A percentile compares a stretch with the other conserved stretches of the same genome.
Evolutionary conservation across 768 basidiomycete genomes (phyloP).

Genomic region (Hypholoma fasciculare): DNA sequence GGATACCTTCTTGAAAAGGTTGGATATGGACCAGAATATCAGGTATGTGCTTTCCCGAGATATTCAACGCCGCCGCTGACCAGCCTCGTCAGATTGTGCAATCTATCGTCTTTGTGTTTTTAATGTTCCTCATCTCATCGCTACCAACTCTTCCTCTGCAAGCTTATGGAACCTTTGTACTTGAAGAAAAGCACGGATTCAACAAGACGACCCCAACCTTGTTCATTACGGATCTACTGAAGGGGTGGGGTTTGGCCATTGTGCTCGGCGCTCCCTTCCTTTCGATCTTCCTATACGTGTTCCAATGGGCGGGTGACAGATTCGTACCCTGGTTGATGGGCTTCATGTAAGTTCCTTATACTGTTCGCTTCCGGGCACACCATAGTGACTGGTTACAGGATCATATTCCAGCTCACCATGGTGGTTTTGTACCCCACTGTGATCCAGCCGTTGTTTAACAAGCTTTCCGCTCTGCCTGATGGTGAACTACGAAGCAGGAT

Average conservation of each 20-base stretch:
- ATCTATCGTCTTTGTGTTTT: slow-evolving; percentile 74
- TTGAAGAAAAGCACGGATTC: slow-evolving; percentile 96
- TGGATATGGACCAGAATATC: slow-evolving; percentile 72
- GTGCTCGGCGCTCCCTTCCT: slow-evolving; percentile 84
- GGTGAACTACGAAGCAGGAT: slow-evolving; percentile 80
- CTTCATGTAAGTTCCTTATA: slow-evolving; percentile 69
- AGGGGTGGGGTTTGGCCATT: slow-evolving; percentile 72
- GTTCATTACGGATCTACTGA: slow-evolving; percentile 80
- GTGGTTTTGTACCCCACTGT: slow-evolving; percentile 80
- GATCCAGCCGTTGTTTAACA: slow-evolving; percentile 98
- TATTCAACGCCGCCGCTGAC: not conserved
- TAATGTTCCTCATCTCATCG: slow-evolving; percentile 65
- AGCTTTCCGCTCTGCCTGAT: slow-evolving; percentile 79
- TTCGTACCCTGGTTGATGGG: slow-evolving; percentile 95
- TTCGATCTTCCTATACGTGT: slow-evolving; percentile 83
- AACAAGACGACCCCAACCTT: slow-evolving; percentile 86
- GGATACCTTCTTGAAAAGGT: slow-evolving; percentile 48
- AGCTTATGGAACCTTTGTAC: slow-evolving; percentile 87
- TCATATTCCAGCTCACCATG: slow-evolving; percentile 83
- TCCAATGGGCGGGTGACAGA: slow-evolving; percentile 90
- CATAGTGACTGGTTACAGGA: slow-evolving; percentile 37
- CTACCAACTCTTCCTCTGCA: slow-evolving; percentile 74
- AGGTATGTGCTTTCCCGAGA: slow-evolving; percentile 51
- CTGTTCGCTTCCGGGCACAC: not conserved
- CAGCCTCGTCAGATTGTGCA: slow-evolving; percentile 66